Percentiles rank a stretch among this genome's conserved stretches.
Conservation (phyloP, 129 eudicot species). For the Tanacetum coccineum region DNA sequence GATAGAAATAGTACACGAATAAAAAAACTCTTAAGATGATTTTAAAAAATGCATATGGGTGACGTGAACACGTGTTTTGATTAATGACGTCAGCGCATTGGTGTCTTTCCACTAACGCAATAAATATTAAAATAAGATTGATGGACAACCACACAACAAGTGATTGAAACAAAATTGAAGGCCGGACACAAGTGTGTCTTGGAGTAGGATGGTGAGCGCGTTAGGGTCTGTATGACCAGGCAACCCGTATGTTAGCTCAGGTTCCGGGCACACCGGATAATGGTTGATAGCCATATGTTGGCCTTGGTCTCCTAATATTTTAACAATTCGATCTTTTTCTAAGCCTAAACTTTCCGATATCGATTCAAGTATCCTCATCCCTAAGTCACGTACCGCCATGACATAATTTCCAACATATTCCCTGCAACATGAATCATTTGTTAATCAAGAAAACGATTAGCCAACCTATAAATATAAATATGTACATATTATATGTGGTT, state of each 20-base stretch:
- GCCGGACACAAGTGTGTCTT: constrained; percentile 60
- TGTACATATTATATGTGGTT: not conserved
- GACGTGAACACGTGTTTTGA: constrained; percentile 22
- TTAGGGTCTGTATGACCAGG: constrained; percentile 88
- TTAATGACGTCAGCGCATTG: constrained; percentile 1
- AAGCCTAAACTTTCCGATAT: constrained; percentile 75
- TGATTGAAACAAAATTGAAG: constrained; percentile 34
- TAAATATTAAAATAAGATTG: too few species aligned
- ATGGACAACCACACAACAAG: not conserved
- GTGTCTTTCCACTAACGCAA: not conserved
- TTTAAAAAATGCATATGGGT: not conserved
- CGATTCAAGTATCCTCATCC: constrained; percentile 52
- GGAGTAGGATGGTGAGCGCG: constrained; percentile 83
- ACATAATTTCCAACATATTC: constrained; percentile 38
- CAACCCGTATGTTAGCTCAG: constrained; percentile 80
- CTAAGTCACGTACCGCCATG: constrained; percentile 52
- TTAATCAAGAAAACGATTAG: not conserved
- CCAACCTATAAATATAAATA: constrained; percentile 3
- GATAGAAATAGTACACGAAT: not conserved
- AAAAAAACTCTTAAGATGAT: not conserved
- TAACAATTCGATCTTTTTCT: constrained; percentile 42
- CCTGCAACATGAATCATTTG: constrained; percentile 6
- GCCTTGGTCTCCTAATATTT: constrained; percentile 58
- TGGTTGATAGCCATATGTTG: constrained; percentile 88
- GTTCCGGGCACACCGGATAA: constrained; percentile 77